Evolutionary conservation across 2,329 filamentous ascomycete species (phyloP), one percentile per base, ranked within the genome.

Genomic region (Exophiala dermatitidis): DNA sequence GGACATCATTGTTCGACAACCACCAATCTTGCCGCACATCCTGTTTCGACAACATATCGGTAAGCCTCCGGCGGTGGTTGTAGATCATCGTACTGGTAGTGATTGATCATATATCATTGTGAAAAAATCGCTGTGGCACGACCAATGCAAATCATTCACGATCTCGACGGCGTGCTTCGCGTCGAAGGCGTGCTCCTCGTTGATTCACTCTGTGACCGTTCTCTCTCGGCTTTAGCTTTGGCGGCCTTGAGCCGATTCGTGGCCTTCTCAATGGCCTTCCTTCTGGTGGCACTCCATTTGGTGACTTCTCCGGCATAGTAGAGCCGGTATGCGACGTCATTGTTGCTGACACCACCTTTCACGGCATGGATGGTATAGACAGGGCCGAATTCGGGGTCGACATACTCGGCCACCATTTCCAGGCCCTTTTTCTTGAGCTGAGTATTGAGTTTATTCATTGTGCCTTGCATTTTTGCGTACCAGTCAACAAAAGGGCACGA

Each of bases 371-470:
- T 51, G 5, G 53, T 59, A 33, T 56, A 59, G 4, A 54, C 45
- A 6, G 50, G 50, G 9, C 57, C 57, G n/a, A 54, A 46, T 10
- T 43, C 37, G 26, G 57, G 50, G 46, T 59, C 51, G 50, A 49
- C 34, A 4, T 40, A 29, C 12, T 58, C 56, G 31, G 44, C 38
- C 19, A 58, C 49, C 46, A 58, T 47, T 29, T 50, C 37, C 29
- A 58, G 42, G 46, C 56, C 56, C 40, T 53, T 54, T 43, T 58
- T 54, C 9, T 46, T 46, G 19, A 58, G 52, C 38, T 58, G 52
- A 32, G 46, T 45, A 44, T 46, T 53, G 29, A 58, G 41, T 1
- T 47, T 51, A 32, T 53, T 53, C 47, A 53, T 57, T 36, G 42
- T 47, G 43, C 33, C 29, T 19, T 19, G 19, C 19, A 19, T 19